Base-by-base conservation (phyloP, 805 yeast species). In the Helenozyma baotianmanensis region DNA sequence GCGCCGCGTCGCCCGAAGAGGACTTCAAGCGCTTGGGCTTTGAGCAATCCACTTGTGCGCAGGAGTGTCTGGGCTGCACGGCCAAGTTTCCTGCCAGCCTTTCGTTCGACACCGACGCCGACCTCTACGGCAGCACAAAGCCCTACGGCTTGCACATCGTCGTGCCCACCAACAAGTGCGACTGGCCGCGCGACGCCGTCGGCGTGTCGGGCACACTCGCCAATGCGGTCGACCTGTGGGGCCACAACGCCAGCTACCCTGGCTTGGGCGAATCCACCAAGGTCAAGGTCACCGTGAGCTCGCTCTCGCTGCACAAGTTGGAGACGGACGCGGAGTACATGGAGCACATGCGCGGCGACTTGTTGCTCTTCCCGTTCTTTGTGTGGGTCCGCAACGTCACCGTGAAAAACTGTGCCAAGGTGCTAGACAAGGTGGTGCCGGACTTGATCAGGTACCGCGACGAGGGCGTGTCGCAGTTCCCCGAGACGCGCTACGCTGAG, bases 181-280 rank as follows among this genome's bases (percentile, higher is more conserved):
- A 90, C 57, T 90, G 98, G 98, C 64, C 60, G 11, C 90, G 76
- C 40, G 83, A 83, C 50, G 85, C 95, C 2, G 65, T 68, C 8
- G 74, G 70, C 19, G 50, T 33, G 10, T 32, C 50, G 15, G 58
- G 64, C 3, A 64, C 78, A 0, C 62, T 82, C 23, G 72, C 78
- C 23, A 43, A 66, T 23, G 62, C 57, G 9, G 60, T 78, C 8
- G 54, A 58, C 14, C 37, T 49, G n/a, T 74, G 70, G 70, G 29
- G 51, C 9, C 31, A 38, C 2, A 36, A 45, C n/a, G 44, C 39
- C 15, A 34, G 36, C 6, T 46, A 40, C 23, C 40, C 45, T 6
- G 53, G 45, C 4, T 30, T 58, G 15, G 59, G 56, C 9, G 45
- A 40, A 4, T 29, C 40, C 12, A 23, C 44, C n/a, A 40, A 27